Base-by-base conservation (phyloP, 225 moss, liverwort and hornwort species). In the Polytrichum commune region DNA sequence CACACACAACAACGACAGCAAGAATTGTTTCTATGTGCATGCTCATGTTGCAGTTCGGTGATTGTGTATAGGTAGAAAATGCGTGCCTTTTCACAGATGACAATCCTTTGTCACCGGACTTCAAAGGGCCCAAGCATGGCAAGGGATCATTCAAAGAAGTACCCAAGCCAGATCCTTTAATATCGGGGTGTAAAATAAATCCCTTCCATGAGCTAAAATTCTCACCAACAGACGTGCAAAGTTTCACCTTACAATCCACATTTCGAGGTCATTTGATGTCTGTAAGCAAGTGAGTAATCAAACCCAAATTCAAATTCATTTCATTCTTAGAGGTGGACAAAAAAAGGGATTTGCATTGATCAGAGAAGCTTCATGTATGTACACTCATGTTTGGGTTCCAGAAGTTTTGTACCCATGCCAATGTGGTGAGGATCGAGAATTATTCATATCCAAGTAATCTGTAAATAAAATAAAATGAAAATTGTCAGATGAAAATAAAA, bases 221-320 rank as follows among this genome's bases (percentile, higher is more conserved):
- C 71, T 64, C 79, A 72, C 69, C 84, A 1, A 86, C 91, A 22
- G 89, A 85, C 68, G 89, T 93, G n/a, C 82, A 81, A 56, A 86
- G 79, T 23, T 96, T 89, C 62, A 65, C 65, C 33, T 81, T 90
- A 23, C 86, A 80, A 54, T 84, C 80, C 57, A 93, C 90, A 19
- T 96, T 96, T 28, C 86, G 81, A 84, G 91, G 90, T 63, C 95
- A 96, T 73, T 54, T 78, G 5, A 86, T 87, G 87, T 89, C 91
- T 29, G 80, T 93, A 55, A 96, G 95, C 91, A 96, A 96, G 95
- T 95, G 77, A 86, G 85, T 29, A 25, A 55, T 27, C 62, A 29
- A 35, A 23, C 8, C 28, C 53, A n/a, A 67, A 32, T 53, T 23
- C 19, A 29, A 54, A 13, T 10, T 16, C 46, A 3, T 16, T 46